Evolutionary conservation across 768 basidiomycete species (phyloP), one percentile per base, ranked within the genome.

Genomic region (Russula sp.): DNA sequence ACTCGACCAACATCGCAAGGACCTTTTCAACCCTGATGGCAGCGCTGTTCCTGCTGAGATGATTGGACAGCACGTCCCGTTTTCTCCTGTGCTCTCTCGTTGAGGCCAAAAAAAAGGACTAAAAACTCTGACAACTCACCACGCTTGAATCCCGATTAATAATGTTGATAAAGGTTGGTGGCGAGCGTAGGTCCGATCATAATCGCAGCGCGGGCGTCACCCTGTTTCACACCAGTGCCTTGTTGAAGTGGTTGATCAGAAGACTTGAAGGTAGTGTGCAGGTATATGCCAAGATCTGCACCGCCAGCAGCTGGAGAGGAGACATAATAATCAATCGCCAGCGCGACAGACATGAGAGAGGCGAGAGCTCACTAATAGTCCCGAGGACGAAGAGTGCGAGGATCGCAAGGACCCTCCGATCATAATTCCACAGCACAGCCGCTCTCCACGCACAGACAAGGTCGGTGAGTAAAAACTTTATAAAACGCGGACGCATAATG

Each of bases 401-500:
- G 40, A 30, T 20, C 7, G 59, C 40, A 9, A 61, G 26, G 18
- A 65, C 34, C 9, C 60, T 61, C 40, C 59, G 48, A 46, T 65
- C 55, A 11, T 65, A 61, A 20, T 65, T 65, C 64, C 64, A 65
- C 30, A 65, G 2, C 24, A 61, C 59, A 0, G 59, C 59, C 18
- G 64, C 64, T 48, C 64, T 65, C 64, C 64, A 65, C 7, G 64
- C 64, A 24, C 49, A 57, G 24, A 65, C 59, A 3, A 44, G n/a
- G 14, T 57, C 32, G 16, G 49, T 46, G 24, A 65, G 26, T 3
- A 65, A 28, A 54, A 57, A 65, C 64, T 64, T 40, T 2, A 11
- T 4, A 6, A 18, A 1, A 22, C n/a, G 11, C 46, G 22, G 16
- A 22, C 24, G 22, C n/a, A 46, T n/a, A n/a, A 44, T 36, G 5